Conservation (phyloP, 495 filamentous ascomycete species). For the Lasiosphaeria hispida region DNA sequence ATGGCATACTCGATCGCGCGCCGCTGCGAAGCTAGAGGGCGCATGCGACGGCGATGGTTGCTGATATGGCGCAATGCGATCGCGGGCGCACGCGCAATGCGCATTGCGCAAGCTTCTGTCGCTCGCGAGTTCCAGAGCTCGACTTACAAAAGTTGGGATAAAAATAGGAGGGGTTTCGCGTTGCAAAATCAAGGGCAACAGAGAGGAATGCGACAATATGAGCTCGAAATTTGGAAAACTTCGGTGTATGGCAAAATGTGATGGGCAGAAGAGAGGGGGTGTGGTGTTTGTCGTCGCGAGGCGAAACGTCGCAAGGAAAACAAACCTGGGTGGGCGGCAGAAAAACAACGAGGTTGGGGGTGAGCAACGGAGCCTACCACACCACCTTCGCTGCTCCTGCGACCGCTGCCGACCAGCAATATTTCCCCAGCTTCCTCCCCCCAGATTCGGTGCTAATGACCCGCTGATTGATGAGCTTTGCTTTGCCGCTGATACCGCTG, state of each 20-base stretch:
- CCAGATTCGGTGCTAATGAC: conserved; percentile 1
- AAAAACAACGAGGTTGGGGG: conserved; percentile 28
- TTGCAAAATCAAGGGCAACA: background rate
- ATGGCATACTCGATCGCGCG: conserved; percentile 1
- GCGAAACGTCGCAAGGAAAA: conserved; percentile 27
- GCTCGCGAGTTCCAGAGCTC: conserved; percentile 13
- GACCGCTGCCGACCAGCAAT: conserved; percentile 10
- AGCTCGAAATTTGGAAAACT: conserved; percentile 13
- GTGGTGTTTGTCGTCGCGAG: conserved; percentile 21
- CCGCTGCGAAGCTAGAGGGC: background rate
- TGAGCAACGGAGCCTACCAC: conserved; percentile 15
- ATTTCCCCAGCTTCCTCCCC: background rate
- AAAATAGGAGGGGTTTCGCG: conserved; percentile 5
- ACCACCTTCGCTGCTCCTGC: conserved; percentile 3
- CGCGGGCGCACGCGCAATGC: conserved; percentile 3
- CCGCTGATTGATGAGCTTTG: background rate
- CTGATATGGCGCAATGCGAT: conserved; percentile 15
- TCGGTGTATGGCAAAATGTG: conserved; percentile 1
- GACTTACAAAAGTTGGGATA: conserved; percentile 14
- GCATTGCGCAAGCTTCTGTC: background rate
- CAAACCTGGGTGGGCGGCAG: conserved; percentile 23
- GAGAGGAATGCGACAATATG: conserved; percentile 3
- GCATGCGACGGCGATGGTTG: conserved; percentile 9
- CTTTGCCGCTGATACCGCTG: conserved; percentile 12
- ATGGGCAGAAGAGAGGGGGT: conserved; percentile 14